Evolutionary conservation across 176 grass and related monocot species (phyloP).

Genomic region (Rhipidocladum racemiflorum): DNA sequence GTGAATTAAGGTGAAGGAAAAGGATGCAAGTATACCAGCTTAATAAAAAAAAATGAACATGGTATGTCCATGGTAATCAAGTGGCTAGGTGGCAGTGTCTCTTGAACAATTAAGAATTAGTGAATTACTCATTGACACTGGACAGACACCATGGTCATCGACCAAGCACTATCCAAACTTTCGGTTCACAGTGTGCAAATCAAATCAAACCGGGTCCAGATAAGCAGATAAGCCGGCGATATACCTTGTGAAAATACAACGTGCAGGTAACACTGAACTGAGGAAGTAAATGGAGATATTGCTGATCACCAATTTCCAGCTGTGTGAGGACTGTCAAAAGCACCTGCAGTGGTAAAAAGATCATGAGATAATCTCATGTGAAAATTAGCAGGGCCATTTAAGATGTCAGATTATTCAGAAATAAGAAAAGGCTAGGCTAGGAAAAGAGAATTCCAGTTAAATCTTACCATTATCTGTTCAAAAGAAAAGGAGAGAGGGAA

Average conservation of each 20-base stretch:
- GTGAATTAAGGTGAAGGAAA: conserved; percentile 24
- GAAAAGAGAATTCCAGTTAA: conserved; percentile 5
- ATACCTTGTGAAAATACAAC: conserved; percentile 92
- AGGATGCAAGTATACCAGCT: conserved; percentile 10
- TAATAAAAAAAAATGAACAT: conserved; percentile 16
- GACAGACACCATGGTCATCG: not conserved
- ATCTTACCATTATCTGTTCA: conserved; percentile 15
- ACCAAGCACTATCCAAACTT: conserved; percentile 5
- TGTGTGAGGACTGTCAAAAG: conserved; percentile 86
- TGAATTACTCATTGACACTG: not conserved
- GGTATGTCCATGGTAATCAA: not conserved
- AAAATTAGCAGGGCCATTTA: conserved; percentile 5
- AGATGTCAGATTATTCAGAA: conserved; percentile 12
- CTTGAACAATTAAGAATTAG: conserved; percentile 5
- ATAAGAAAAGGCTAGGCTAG: not conserved
- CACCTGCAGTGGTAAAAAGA: conserved; percentile 48
- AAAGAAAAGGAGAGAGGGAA: not conserved
- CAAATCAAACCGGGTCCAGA: not conserved
- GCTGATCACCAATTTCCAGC: conserved; percentile 84
- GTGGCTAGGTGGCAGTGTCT: not conserved
- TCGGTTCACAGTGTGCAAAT: not conserved
- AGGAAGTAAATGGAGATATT: conserved; percentile 83
- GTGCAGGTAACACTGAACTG: conserved; percentile 83
- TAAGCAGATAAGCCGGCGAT: not conserved
- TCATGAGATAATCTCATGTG: conserved; percentile 11